These are phyloP conservation scores for Colletotrichum sp. DNA, from an alignment of 2,329 filamentous ascomycete genomes.

Conservation along the genomic window DNA sequence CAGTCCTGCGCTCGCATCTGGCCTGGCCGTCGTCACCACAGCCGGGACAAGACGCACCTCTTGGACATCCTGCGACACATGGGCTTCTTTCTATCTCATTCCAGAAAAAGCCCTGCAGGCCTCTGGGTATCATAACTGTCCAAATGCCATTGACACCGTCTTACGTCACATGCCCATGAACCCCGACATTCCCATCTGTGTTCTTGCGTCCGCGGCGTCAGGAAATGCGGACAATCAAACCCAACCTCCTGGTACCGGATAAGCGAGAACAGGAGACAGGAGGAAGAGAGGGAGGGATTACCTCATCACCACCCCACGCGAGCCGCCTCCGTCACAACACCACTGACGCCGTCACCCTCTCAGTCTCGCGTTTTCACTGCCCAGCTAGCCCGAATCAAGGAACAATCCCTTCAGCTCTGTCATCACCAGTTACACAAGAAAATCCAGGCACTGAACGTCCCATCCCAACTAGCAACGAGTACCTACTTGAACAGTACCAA, in stretches of 20 bases:
- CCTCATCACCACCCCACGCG: conserved; percentile 1
- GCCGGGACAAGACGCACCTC: not conserved
- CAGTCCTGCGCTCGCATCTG: not conserved
- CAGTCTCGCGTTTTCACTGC: not conserved
- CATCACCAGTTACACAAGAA: not conserved
- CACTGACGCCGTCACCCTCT: not conserved
- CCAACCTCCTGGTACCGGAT: not conserved
- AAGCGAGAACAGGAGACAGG: not conserved
- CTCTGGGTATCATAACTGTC: not conserved
- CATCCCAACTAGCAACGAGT: not conserved
- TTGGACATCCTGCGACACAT: not conserved
- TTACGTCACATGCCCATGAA: not conserved
- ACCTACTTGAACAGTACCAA: not conserved
- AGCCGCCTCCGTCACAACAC: not conserved
- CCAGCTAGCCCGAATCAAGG: not conserved
- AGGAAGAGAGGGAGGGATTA: not conserved
- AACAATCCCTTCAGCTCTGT: not conserved
- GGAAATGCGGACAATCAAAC: not conserved
- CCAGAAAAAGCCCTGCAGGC: not conserved
- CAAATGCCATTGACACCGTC: not conserved
- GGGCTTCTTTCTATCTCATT: not conserved
- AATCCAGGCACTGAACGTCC: not conserved
- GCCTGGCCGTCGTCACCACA: not conserved
- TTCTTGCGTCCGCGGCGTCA: not conserved
- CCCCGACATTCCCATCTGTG: not conserved